Evolutionary conservation across 2,329 filamentous ascomycete species (phyloP).

Genomic region (Ascochyta lentis): DNA sequence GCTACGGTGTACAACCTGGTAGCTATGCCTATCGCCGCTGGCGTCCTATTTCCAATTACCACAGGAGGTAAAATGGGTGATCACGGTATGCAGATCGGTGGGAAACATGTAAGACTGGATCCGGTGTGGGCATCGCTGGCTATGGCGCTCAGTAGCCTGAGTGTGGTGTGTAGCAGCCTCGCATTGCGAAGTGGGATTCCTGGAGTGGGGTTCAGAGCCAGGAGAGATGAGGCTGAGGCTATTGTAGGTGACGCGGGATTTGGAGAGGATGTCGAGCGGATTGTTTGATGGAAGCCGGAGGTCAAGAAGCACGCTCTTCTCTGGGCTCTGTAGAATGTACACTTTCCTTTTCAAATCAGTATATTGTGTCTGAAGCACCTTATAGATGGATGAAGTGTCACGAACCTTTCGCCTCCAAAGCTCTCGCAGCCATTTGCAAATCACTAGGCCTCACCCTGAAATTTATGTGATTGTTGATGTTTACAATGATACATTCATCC

Average conservation of each 20-base stretch:
- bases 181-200: conserved; percentile 64
- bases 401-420: too few relatives aligned
- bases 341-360: too few relatives aligned
- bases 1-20: conserved; percentile 81
- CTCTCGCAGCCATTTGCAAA: too few relatives aligned
- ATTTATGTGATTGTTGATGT: background rate
- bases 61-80: conserved; percentile 56
- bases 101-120: conserved; percentile 68
- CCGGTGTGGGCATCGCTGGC: conserved; percentile 88
- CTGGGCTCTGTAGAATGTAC: too few relatives aligned
- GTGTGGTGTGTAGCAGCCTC: conserved; percentile 83
- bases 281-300: conserved; percentile 1
- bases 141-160: conserved; percentile 92
- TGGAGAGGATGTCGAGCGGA: background rate
- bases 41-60: conserved; percentile 72
- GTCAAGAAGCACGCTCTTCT: too few relatives aligned
- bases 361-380: too few relatives aligned
- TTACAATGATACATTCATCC: background rate
- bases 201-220: conserved; percentile 53
- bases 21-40: conserved; percentile 81
- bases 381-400: too few relatives aligned
- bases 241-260: background rate
- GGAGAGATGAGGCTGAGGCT: conserved; percentile 11
- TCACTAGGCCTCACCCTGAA: background rate
- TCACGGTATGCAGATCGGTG: conserved; percentile 47